Conservation (phyloP, 78 protist genomes). For the Isochrysis galbana region DNA sequence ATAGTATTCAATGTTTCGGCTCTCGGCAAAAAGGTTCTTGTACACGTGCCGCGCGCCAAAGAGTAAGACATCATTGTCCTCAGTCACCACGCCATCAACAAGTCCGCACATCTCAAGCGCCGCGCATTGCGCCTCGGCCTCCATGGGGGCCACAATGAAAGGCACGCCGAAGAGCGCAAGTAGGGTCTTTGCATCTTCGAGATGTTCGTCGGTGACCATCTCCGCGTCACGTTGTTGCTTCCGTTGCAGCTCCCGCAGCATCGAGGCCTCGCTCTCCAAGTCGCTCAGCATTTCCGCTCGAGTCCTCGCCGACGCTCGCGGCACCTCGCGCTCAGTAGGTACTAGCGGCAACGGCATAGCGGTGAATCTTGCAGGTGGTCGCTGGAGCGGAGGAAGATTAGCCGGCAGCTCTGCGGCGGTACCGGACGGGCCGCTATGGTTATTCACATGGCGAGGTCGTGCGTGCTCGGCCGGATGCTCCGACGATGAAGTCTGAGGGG, state of each 20-base stretch:
- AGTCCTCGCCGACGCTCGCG: neutral
- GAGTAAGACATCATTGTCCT: slow-evolving; percentile 61
- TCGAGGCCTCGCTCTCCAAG: neutral
- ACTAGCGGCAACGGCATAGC: too few species aligned
- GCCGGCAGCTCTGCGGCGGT: too few species aligned
- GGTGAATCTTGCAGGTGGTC: too few species aligned
- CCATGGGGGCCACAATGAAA: slow-evolving; percentile 58
- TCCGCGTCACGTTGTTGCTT: neutral
- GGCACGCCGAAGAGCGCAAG: slow-evolving; percentile 54
- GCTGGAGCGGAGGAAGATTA: too few species aligned
- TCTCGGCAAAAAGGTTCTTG: slow-evolving; percentile 44
- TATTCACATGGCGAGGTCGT: too few species aligned
- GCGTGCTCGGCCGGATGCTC: too few species aligned
- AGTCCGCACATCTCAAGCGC: slow-evolving; percentile 37
- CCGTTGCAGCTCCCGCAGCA: neutral
- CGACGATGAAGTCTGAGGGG: too few species aligned
- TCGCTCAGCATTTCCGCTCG: neutral
- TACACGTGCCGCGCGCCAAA: slow-evolving; percentile 54
- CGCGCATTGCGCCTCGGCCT: slow-evolving; percentile 79
- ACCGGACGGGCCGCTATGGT: too few species aligned
- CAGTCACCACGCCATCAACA: slow-evolving; percentile 72
- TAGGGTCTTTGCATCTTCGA: neutral
- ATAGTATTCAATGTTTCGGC: neutral
- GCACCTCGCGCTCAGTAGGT: neutral
- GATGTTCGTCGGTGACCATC: neutral